Percentiles rank a stretch among this genome's conserved stretches.
Conservation (phyloP, 495 filamentous ascomycete species). For the Penicillium argentinense region DNA sequence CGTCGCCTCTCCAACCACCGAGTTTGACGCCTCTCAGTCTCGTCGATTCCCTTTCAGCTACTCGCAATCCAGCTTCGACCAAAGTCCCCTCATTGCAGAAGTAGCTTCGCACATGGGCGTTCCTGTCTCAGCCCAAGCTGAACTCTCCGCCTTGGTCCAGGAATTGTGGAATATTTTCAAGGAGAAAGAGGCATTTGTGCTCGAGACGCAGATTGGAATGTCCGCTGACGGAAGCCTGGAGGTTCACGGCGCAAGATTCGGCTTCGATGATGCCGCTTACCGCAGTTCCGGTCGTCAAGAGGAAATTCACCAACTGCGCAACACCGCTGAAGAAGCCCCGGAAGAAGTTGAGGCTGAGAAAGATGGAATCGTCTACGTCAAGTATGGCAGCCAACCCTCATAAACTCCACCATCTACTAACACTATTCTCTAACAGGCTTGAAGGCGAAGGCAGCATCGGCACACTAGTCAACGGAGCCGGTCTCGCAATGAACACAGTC, state of each 20-base stretch:
- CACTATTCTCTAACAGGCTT: constrained; percentile 28
- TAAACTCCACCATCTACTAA: constrained; percentile 3
- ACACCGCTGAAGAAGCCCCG: constrained; percentile 48
- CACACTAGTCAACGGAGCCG: constrained; percentile 84
- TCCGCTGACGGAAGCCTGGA: constrained; percentile 41
- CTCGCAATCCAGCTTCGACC: constrained; percentile 25
- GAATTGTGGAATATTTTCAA: constrained; percentile 61
- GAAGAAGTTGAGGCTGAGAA: constrained; percentile 67
- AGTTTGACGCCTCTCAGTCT: constrained; percentile 35
- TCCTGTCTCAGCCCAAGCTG: constrained; percentile 34
- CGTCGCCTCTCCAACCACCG: constrained; percentile 54
- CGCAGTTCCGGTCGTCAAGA: constrained; percentile 62
- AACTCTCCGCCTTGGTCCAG: constrained; percentile 51
- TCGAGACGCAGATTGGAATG: constrained; percentile 50
- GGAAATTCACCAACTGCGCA: constrained; percentile 60
- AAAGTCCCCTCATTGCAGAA: constrained; percentile 34
- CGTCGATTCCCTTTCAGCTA: constrained; percentile 66
- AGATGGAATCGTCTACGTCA: constrained; percentile 74
- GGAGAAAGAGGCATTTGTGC: constrained; percentile 65
- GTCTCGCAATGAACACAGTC: constrained; percentile 89
- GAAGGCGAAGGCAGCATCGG: constrained; percentile 59
- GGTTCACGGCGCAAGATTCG: constrained; percentile 55
- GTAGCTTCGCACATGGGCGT: constrained; percentile 55
- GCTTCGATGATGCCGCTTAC: constrained; percentile 80
- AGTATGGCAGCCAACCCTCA: constrained; percentile 25